Evolutionary conservation across 148 eudicot species (phyloP).

Genomic region (Drosera capensis): DNA sequence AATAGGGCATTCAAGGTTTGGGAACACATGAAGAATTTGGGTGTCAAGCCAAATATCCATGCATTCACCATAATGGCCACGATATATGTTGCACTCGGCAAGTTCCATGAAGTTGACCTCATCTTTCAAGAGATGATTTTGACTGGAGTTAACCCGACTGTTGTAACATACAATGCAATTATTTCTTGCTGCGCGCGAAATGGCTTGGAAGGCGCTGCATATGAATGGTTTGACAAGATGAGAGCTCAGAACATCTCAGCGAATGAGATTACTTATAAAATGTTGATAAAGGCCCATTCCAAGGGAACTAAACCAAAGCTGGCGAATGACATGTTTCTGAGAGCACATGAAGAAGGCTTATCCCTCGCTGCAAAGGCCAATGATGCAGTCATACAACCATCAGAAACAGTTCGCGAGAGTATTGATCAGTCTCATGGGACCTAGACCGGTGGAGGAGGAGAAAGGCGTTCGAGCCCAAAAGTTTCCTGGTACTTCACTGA

Average conservation of each 20-base stretch:
- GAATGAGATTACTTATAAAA: conserved; percentile 60
- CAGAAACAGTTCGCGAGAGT: conserved; percentile 30
- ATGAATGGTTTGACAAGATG: conserved; percentile 78
- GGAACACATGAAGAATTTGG: conserved; percentile 78
- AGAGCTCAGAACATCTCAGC: conserved; percentile 35
- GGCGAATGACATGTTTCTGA: conserved; percentile 64
- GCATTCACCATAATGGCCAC: conserved; percentile 94
- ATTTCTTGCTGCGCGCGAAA: conserved; percentile 49
- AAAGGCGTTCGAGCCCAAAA: too few species aligned
- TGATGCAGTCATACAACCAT: conserved; percentile 41
- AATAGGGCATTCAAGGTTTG: conserved; percentile 71
- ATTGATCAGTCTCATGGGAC: conserved; percentile 44
- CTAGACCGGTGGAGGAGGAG: conserved; percentile 54
- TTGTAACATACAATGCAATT: conserved; percentile 86
- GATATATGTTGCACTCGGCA: conserved; percentile 57
- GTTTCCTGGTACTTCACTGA: too few species aligned
- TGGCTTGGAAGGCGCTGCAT: conserved; percentile 45
- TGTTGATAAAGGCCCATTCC: conserved; percentile 60
- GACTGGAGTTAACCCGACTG: conserved; percentile 43
- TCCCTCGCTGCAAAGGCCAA: conserved; percentile 53
- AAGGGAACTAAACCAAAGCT: conserved; percentile 76
- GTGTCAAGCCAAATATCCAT: conserved; percentile 58
- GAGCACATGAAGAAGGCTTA: conserved; percentile 44
- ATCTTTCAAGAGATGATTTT: conserved; percentile 56
- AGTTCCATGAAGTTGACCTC: conserved; percentile 42